Evolutionary conservation across 768 basidiomycete genomes (phyloP), one percentile per base, ranked within the genome.

Genomic region (Mycena rebaudengoi): DNA sequence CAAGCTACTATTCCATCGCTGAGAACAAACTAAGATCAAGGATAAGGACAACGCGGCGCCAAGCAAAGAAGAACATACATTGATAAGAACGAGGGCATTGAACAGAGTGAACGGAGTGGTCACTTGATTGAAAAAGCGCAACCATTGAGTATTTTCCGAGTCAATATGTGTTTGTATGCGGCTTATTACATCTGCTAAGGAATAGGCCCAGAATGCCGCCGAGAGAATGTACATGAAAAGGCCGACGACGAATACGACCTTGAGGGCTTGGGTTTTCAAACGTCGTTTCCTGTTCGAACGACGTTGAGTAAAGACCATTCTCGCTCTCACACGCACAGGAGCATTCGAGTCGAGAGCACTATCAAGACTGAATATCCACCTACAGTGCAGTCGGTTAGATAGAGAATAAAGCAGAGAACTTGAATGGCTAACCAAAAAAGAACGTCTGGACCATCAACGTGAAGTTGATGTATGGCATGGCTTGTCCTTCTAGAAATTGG

Each of bases 351-450:
- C 44, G 62, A 56, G 32, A 63, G 40, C 21, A 56, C 29, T 21
- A 63, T 56, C 48, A 63, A 57, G 37, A 51, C 53, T n/a, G 62
- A 35, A 29, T 63, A 63, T 51, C 61, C 61, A 23, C 61, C 61
- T 62, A 13, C 43, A 45, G 33, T 18, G 23, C 39, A 41, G 13
- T 14, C 23, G 26, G 45, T 49, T 21, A 53, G 60, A 45, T 46
- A 14, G 16, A 7, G 37, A 44, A 44, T 35, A 37, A 35, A 32
- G 45, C 6, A 37, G n/a, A 60, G 51, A 43, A 44, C 29, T 30
- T 21, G 51, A 13, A 14, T 54, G 35, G 37, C 61, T n/a, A 3
- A 58, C 61, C 61, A 20, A 62, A 62, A 35, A 62, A 62, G 46
- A 62, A 62, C 26, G 61, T 62, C 28, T 62, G 51, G 16, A 62